A percentile compares a stretch with the other conserved stretches of the same genome.
These are phyloP conservation scores for Trichosporon asahii DNA, from an alignment of 1,284 basidiomycete genomes.

Conservation along the genomic window DNA sequence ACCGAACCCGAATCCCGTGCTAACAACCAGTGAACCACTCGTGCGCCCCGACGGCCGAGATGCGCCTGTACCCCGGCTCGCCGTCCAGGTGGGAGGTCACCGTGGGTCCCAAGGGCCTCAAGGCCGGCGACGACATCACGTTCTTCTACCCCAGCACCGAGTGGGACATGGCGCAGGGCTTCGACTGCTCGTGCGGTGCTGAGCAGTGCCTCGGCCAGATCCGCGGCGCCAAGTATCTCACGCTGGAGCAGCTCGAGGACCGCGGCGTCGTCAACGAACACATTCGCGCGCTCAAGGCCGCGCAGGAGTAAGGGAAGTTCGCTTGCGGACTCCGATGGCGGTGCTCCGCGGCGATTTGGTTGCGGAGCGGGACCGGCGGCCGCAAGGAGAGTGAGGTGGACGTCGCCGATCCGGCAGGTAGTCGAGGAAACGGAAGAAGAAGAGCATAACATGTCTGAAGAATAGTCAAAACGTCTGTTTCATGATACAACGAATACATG, in stretches of 20 bases:
- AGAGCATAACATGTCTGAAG: background rate
- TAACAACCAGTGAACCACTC: conserved; percentile 61
- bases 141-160: conserved; percentile 70
- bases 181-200: conserved; percentile 59
- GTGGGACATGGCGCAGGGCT: conserved; percentile 67
- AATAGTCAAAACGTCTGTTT: background rate
- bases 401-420: background rate
- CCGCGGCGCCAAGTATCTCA: conserved; percentile 51
- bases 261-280: conserved; percentile 48
- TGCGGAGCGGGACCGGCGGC: too few relatives aligned
- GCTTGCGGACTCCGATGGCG: background rate
- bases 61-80: conserved; percentile 57
- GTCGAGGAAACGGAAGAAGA: background rate
- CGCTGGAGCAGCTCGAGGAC: conserved; percentile 42
- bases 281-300: conserved; percentile 44
- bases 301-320: conserved; percentile 31
- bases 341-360: background rate
- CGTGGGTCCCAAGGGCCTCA: conserved; percentile 45
- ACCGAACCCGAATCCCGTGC: background rate
- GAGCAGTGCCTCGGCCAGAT: conserved; percentile 53
- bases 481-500: background rate
- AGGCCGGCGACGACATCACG: conserved; percentile 54
- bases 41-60: conserved; percentile 61
- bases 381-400: background rate
- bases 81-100: conserved; percentile 53